These are phyloP conservation scores for Puccinia novopanici DNA, from an alignment of 1,284 basidiomycete genomes.

Conservation along the genomic window DNA sequence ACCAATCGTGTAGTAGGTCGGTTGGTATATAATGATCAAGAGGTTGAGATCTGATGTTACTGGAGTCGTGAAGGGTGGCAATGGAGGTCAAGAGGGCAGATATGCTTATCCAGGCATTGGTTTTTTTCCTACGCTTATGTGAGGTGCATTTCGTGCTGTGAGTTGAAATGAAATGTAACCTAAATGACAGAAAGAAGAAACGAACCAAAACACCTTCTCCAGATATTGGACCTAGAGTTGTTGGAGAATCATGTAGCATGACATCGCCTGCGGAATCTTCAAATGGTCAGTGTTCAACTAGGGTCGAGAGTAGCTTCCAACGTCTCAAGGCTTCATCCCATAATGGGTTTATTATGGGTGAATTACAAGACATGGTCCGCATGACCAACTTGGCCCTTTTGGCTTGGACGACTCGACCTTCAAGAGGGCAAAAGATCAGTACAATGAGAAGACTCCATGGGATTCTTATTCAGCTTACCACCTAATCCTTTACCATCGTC, in stretches of 20 bases:
- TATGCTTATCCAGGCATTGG: conserved; percentile 49
- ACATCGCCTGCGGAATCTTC: conserved; percentile 28
- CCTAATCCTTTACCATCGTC: too few relatives aligned
- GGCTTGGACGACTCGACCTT: too few relatives aligned
- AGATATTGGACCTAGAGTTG: conserved; percentile 22
- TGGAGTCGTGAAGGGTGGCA: conserved; percentile 33
- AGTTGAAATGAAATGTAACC: too few relatives aligned
- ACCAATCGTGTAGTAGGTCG: conserved; percentile 43
- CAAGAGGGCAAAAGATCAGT: too few relatives aligned
- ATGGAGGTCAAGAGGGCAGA: conserved; percentile 46
- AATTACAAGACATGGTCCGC: conserved; percentile 18
- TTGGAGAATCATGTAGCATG: conserved; percentile 1
- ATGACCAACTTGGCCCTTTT: too few relatives aligned
- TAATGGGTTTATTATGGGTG: conserved; percentile 18
- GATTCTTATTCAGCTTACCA: too few relatives aligned
- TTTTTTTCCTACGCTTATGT: conserved; percentile 37
- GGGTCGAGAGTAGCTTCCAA: too few relatives aligned
- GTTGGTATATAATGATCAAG: conserved; percentile 37
- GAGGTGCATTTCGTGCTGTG: background rate
- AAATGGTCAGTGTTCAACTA: conserved; percentile 41
- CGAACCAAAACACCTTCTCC: conserved; percentile 40
- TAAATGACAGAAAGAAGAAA: background rate
- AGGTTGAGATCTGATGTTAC: background rate
- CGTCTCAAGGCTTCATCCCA: conserved; percentile 32
- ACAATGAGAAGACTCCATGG: too few relatives aligned